Conservation (phyloP, 495 filamentous ascomycete genomes). For the Penicillium tannophilum region DNA sequence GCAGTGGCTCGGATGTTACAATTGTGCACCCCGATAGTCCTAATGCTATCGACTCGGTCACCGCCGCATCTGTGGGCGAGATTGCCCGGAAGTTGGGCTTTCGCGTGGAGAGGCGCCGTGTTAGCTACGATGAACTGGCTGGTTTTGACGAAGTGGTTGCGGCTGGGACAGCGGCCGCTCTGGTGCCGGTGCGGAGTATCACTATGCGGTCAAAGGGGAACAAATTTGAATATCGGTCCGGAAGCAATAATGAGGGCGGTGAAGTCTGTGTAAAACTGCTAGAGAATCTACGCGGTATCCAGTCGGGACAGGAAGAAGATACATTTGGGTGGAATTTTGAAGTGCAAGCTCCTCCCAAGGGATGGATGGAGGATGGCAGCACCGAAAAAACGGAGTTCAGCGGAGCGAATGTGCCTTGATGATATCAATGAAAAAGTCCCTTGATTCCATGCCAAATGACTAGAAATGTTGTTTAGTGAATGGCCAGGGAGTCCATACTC, state of each 20-base stretch:
- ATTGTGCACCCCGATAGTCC: constrained; percentile 78
- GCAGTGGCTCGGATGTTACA: constrained; percentile 56
- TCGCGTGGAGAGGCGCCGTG: constrained; percentile 60
- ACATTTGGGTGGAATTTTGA: constrained; percentile 67
- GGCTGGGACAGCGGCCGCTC: constrained; percentile 86
- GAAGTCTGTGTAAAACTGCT: constrained; percentile 69
- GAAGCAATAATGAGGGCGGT: constrained; percentile 69
- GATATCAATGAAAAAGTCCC: background rate
- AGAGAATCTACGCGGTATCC: constrained; percentile 79
- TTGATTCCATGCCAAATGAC: background rate
- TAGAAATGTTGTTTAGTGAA: background rate
- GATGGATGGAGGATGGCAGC: constrained; percentile 30
- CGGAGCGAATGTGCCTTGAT: constrained; percentile 34
- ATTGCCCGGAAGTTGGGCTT: constrained; percentile 69
- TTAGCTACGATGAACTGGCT: constrained; percentile 70
- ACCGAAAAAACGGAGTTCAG: constrained; percentile 24
- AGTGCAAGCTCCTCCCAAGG: constrained; percentile 37
- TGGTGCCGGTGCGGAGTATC: constrained; percentile 90
- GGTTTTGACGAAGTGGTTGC: constrained; percentile 85
- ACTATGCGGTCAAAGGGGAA: constrained; percentile 67
- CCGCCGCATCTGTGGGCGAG: constrained; percentile 67
- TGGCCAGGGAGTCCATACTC: constrained; percentile 1
- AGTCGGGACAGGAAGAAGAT: constrained; percentile 76
- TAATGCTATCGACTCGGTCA: constrained; percentile 82
- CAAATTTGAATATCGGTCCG: constrained; percentile 65